phyloP scores from a whole-genome alignment of 768 basidiomycete genomes.

The Botryobasidium botryosum region DNA sequence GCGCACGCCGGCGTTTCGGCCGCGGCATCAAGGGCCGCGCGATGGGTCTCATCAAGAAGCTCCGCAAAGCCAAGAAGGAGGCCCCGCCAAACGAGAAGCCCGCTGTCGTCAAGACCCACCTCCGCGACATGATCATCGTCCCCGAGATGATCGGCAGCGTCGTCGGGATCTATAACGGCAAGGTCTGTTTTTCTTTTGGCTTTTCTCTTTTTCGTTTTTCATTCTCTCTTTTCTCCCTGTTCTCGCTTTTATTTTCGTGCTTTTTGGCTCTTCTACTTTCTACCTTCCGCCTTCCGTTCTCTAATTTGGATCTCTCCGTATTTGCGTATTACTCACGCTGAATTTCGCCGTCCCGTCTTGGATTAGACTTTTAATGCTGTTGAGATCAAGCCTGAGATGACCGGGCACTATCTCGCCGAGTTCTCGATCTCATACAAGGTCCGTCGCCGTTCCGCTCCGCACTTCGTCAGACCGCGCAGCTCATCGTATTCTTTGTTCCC shows the following conservation, averaged over 20 bases:
- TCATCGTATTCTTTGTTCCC: too few species aligned
- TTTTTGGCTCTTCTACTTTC: not conserved
- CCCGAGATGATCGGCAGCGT: constrained; percentile 99
- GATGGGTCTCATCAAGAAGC: constrained; percentile 98
- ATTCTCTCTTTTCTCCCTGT: not conserved
- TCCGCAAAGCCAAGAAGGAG: constrained; percentile 99
- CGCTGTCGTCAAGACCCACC: constrained; percentile 94
- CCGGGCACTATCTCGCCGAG: constrained; percentile 97
- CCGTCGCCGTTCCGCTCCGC: too few species aligned
- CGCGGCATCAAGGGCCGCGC: constrained; percentile 97
- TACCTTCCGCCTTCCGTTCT: too few species aligned
- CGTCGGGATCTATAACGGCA: constrained; percentile 96
- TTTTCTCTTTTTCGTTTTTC: not conserved
- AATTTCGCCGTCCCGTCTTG: too few species aligned
- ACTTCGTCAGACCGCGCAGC: too few species aligned
- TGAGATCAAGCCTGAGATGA: constrained; percentile 99
- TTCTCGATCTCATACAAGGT: constrained; percentile 95
- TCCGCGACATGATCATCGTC: constrained; percentile 99
- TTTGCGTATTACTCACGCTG: too few species aligned
- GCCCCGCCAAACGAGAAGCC: constrained; percentile 99
- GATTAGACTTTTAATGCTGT: constrained; percentile 82
- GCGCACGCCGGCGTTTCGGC: constrained; percentile 96
- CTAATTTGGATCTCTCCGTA: too few species aligned
- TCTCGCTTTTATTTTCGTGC: not conserved
- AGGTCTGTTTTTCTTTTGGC: constrained; percentile 32